Evolutionary conservation across 129 eudicot genomes (phyloP), one percentile per base, ranked within the genome.

Genomic region (Glebionis coronaria): DNA sequence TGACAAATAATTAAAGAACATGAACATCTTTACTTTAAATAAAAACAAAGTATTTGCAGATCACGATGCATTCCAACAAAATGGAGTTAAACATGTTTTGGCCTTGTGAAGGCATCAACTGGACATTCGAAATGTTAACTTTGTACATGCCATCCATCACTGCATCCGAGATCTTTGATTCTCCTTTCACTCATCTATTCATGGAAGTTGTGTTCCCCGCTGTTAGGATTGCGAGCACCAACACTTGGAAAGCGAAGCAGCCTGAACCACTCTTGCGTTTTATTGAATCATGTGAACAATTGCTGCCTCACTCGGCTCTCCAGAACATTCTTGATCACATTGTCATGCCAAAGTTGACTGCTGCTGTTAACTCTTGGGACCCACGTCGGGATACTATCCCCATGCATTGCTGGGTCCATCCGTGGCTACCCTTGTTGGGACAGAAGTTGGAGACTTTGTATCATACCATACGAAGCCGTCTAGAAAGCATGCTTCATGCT

Each of bases 391-490:
- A 91, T 73, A 88, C 90, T 2, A 80, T 88, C 18, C 88, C 96
- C 2, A 85, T 91, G 25, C 97, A 91, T 80, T 77, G 75, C 4
- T 91, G 97, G 97, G 82, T 91, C 54, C 96, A 88, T 77, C 97
- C 97, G 9, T 91, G 95, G 97, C 71, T 91, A 53, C 95, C 95
- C 0, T 70, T 83, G 70, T 68, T 91, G 51, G 90, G 97, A 0
- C 81, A 79, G 21, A 83, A 77, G 74, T 71, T 88, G 4, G 95
- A 83, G 75, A 60, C 63, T 12, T 71, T 83, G 38, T 79, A 85
- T 69, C 83, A 79, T 63, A 72, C 83, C 0, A 88, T 88, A 51
- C 84, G 92, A n/a, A 46, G 29, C 44, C 82, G 84, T 63, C 68
- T n/a, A n/a, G n/a, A n/a, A n/a, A n/a, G n/a, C n/a, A n/a, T n/a